Evolutionary conservation across 257 asterid species (phyloP), one percentile per base, ranked within the genome.

Genomic region (Fraxinus cuspidata): DNA sequence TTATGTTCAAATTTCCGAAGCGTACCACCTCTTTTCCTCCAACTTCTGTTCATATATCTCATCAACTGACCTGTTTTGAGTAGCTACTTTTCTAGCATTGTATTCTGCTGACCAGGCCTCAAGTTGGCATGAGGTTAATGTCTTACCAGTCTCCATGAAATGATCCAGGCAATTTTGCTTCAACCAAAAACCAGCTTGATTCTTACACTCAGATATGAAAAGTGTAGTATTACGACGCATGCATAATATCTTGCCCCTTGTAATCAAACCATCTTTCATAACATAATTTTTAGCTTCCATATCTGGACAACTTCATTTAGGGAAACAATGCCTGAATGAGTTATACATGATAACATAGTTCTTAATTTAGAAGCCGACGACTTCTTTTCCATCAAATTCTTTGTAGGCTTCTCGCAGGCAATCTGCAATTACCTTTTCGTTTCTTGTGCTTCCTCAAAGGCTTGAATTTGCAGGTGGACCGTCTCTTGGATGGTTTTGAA

Each of bases 61-160:
- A 68, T 88, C 89, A 38, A 71, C 68, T 74, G 81, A 37, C 58
- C 80, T 67, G 82, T 74, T 65, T 56, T 38, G 80, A 67, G 78
- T 38, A 38, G 44, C 44, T 38, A 8, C 73, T 82, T 79, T 88
- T 74, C 81, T 83, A 32, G 81, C 83, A 86, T 85, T 82, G 85
- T 85, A 88, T 78, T 88, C 92, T 74, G 81, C 86, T 75, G 89
- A 86, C 92, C 92, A 90, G 58, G 94, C 94, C 89, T 88, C 94
- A 66, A 86, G 91, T 83, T 88, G 92, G 79, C 94, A 88, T 73
- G 86, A 82, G 44, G 88, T 71, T 60, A 86, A 75, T 73, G 91
- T 84, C 83, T 90, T 88, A 38, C 92, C 89, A 38, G 86, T 83
- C 38, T 82, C 88, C 87, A 83, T 73, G 75, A 85, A 78, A 74